These are phyloP conservation scores for Scleromitrula shiraiana DNA, from an alignment of 2,329 filamentous ascomycete species.

Conservation along the genomic window DNA sequence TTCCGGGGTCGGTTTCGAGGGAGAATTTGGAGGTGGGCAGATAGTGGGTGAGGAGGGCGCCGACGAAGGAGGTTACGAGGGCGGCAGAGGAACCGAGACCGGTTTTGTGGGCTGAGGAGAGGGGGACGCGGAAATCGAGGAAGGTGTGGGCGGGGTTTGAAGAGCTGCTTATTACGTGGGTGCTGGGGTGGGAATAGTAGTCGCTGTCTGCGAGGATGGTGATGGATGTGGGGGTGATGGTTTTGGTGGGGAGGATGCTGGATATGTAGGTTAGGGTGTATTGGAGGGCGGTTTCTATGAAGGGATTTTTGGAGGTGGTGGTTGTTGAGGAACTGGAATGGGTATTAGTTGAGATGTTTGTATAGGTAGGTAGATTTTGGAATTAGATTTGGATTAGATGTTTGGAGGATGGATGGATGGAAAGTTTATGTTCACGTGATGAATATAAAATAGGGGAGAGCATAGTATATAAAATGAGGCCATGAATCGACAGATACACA, in stretches of 20 bases:
- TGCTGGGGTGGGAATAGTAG: slow-evolving; percentile 78
- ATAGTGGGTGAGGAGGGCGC: slow-evolving; percentile 69
- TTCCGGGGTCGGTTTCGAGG: slow-evolving; percentile 45
- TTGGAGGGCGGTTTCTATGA: slow-evolving; percentile 84
- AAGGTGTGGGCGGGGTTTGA: slow-evolving; percentile 48
- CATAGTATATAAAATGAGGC: neutral
- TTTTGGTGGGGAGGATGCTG: slow-evolving; percentile 32
- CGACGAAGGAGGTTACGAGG: slow-evolving; percentile 80
- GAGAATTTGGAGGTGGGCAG: slow-evolving; percentile 50
- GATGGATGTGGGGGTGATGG: slow-evolving; percentile 61
- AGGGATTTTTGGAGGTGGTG: slow-evolving; percentile 56
- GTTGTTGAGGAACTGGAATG: slow-evolving; percentile 8
- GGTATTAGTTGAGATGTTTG: no score
- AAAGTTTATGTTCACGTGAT: no score
- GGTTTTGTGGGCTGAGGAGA: slow-evolving; percentile 83
- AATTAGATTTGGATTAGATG: neutral
- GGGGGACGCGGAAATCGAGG: slow-evolving; percentile 65
- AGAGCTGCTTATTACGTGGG: slow-evolving; percentile 23
- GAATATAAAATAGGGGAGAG: neutral
- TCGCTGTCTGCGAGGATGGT: slow-evolving; percentile 91
- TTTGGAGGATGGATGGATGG: neutral
- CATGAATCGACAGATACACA: slow-evolving; percentile 5
- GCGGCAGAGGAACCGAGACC: slow-evolving; percentile 92
- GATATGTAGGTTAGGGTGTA: slow-evolving; percentile 80
- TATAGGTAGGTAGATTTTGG: neutral